Evolutionary conservation across 768 basidiomycete genomes (phyloP).

Genomic region (Mycena crocata): DNA sequence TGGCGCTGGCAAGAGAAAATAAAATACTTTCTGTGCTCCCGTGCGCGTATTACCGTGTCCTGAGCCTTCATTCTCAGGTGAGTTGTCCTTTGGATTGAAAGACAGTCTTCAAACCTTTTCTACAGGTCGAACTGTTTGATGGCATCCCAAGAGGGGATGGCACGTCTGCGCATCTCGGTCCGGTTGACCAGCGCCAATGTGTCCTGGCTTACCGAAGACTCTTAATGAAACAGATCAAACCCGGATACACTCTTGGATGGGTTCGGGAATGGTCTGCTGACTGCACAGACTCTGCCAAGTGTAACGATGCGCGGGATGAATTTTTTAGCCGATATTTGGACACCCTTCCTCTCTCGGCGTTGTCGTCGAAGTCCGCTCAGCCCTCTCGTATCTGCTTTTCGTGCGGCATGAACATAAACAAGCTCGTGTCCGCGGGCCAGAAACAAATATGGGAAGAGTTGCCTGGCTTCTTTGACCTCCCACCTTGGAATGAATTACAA

Average conservation of each 20-base stretch:
- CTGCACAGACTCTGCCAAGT: background rate
- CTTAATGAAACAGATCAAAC: background rate
- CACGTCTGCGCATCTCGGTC: background rate
- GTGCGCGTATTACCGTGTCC: background rate
- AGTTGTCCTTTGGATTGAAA: background rate
- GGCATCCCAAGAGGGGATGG: background rate
- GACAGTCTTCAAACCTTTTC: background rate
- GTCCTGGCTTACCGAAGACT: background rate
- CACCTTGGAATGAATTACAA: background rate
- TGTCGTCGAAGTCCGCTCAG: background rate
- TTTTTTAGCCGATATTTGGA: background rate
- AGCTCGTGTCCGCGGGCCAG: background rate
- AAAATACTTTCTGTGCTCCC: background rate
- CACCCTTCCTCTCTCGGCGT: background rate
- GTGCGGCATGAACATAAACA: background rate
- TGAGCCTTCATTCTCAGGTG: background rate
- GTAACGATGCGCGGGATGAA: background rate
- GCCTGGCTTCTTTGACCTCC: background rate
- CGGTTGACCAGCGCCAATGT: background rate
- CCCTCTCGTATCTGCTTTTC: too few species aligned
- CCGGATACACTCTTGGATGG: background rate
- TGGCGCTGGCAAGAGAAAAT: conserved; percentile 13
- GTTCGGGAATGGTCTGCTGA: background rate
- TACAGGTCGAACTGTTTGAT: background rate
- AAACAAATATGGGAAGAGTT: background rate